Base-by-base conservation (phyloP, 2,329 filamentous ascomycete genomes). In the Stemphylium vesicarium region DNA sequence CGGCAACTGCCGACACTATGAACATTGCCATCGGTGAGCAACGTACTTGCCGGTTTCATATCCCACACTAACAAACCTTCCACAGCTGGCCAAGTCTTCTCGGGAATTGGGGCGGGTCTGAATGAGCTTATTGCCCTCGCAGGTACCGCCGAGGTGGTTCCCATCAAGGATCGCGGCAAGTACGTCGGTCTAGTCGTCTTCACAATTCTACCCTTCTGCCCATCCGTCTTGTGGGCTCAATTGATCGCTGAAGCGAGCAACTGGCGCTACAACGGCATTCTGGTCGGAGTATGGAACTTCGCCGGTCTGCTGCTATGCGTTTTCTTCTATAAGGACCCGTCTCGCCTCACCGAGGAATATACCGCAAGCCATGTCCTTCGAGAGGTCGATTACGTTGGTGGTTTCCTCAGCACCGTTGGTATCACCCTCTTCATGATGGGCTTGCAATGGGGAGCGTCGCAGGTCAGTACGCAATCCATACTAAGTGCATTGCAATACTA, bases 121-220 rank as follows among this genome's bases (percentile, higher is more conserved):
- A 87, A 86, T 61, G 87, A 90, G 70, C 77, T 90, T 31, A 90
- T 86, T 5, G 86, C 88, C 4, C 77, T 91, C 8, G 86, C 88
- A 24, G 88, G 82, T 31, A 88, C 87, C 1, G 85, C 86, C 2
- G 88, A 91, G 68, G 80, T 90, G 56, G 88, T 86, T 0, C 88
- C 88, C 1, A 84, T 84, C 16, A 78, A 82, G 15, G 84, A 88
- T 70, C 82, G 88, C 42, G 87, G 85, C 26, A 81, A 81, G 65
- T 89, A 88, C 65, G 82, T 88, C 20, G 83, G 83, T 11, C 70
- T 80, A 0, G 74, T 89, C 12, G 82, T 88, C 40, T 80, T 87
- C 64, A 85, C 83, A 50, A 86, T 88, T 53, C 59, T 87, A 1
- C 86, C 85, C 0, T 88, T 88, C 67, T 82, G 82, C 52, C 85